Evolutionary conservation across 305 asterid species (phyloP).

Genomic region (Fraxinus albicans): DNA sequence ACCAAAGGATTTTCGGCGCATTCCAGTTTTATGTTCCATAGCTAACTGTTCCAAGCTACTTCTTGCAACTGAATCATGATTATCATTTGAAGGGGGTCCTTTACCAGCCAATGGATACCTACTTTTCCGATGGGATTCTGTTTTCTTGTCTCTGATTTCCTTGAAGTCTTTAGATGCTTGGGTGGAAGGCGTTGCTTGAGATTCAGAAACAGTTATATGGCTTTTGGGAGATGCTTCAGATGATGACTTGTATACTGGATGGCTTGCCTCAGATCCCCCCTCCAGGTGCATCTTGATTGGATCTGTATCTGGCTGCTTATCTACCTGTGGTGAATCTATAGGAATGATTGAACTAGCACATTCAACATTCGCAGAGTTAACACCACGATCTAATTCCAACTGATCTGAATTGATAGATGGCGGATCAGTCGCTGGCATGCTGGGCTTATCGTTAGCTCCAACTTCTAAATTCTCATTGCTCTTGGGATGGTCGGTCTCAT

Average conservation of each 20-base stretch:
- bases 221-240: constrained; percentile 82
- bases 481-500: constrained; percentile 31
- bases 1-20: constrained; percentile 72
- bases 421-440: constrained; percentile 33
- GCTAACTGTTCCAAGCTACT: constrained; percentile 57
- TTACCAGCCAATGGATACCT: constrained; percentile 43
- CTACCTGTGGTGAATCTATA: constrained; percentile 34
- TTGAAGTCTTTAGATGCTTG: constrained; percentile 52
- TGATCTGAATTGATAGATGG: constrained; percentile 29
- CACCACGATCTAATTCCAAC: constrained; percentile 34
- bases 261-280: constrained; percentile 41
- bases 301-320: constrained; percentile 44
- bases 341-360: constrained; percentile 28
- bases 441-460: constrained; percentile 42
- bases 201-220: constrained; percentile 56
- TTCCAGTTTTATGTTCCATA: constrained; percentile 60
- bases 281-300: constrained; percentile 37
- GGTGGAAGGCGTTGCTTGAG: constrained; percentile 79
- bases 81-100: constrained; percentile 40
- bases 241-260: constrained; percentile 43
- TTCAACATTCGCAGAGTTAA: constrained; percentile 18
- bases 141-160: constrained; percentile 55
- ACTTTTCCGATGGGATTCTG: constrained; percentile 47
- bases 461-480: constrained; percentile 32
- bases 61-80: constrained; percentile 50